Conservation (phyloP, 1,284 basidiomycete genomes). For the Hymenochaete sp. region DNA sequence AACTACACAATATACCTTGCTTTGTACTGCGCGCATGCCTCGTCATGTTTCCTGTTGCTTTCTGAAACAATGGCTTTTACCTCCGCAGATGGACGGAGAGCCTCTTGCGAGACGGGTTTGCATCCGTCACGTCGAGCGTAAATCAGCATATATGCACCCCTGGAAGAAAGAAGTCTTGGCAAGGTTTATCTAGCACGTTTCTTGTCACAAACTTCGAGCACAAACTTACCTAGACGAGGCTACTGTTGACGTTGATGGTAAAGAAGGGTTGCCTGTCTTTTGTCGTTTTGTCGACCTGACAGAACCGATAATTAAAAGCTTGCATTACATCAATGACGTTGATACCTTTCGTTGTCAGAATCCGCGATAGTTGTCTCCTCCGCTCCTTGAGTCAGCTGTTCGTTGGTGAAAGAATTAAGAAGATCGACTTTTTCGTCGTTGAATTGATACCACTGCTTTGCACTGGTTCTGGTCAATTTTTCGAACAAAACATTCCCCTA, state of each 20-base stretch:
- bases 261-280: too few species aligned
- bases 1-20: slow-evolving; percentile 34
- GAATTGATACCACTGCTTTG: slow-evolving; percentile 76
- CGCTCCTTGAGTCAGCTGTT: slow-evolving; percentile 13
- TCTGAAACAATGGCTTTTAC: slow-evolving; percentile 45
- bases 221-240: too few species aligned
- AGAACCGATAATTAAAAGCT: too few species aligned
- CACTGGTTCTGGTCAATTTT: slow-evolving; percentile 35
- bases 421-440: slow-evolving; percentile 74
- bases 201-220: too few species aligned
- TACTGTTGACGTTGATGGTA: too few species aligned
- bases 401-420: slow-evolving; percentile 33
- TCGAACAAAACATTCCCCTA: too few species aligned
- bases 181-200: too few species aligned
- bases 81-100: slow-evolving; percentile 36
- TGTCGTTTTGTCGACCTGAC: too few species aligned
- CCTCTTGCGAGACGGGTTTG: background rate
- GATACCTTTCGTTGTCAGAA: too few species aligned
- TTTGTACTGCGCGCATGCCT: slow-evolving; percentile 42
- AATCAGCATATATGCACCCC: slow-evolving; percentile 89
- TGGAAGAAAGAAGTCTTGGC: slow-evolving; percentile 42
- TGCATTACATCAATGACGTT: too few species aligned
- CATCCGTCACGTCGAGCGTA: slow-evolving; percentile 45
- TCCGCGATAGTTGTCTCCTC: too few species aligned
- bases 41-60: slow-evolving; percentile 47